These are phyloP conservation scores for Sodiomyces alkalinus DNA, from an alignment of 2,329 filamentous ascomycete genomes.

Conservation along the genomic window DNA sequence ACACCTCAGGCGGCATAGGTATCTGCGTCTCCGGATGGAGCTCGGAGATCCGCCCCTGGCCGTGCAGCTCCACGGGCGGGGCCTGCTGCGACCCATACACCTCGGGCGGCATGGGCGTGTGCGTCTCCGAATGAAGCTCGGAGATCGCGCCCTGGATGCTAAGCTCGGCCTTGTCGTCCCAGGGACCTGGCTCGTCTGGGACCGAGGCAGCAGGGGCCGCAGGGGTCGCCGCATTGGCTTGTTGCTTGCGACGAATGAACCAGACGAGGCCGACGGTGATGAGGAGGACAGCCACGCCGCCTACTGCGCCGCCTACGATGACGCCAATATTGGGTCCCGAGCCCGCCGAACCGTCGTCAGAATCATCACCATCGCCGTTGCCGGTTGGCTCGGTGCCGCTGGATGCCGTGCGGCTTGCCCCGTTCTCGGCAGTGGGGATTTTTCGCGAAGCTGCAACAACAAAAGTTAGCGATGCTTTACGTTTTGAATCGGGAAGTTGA, in stretches of 20 bases:
- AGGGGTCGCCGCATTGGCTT: constrained; percentile 8
- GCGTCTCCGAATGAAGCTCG: constrained; percentile 1
- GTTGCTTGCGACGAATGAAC: constrained; percentile 19
- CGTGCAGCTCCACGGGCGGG: constrained; percentile 1
- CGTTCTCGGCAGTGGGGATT: too few species aligned
- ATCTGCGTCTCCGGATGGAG: background rate
- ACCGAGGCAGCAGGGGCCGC: too few species aligned
- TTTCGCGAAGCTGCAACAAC: too few species aligned
- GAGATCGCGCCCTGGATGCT: constrained; percentile 11
- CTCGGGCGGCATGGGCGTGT: background rate
- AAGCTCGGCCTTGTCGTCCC: too few species aligned
- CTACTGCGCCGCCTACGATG: constrained; percentile 17
- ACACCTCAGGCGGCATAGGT: background rate
- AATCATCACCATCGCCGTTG: too few species aligned
- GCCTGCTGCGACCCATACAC: background rate
- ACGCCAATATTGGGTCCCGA: constrained; percentile 14
- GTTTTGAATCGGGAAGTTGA: too few species aligned
- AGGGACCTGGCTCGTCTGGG: too few species aligned
- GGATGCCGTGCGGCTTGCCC: too few species aligned
- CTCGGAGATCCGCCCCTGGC: too few species aligned
- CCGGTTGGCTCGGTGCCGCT: too few species aligned
- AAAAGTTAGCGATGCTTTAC: too few species aligned
- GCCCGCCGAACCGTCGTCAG: too few species aligned
- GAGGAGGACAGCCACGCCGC: constrained; percentile 11
- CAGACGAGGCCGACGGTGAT: constrained; percentile 15